Evolutionary conservation across 2,329 filamentous ascomycete genomes (phyloP), one percentile per base, ranked within the genome.

Genomic region (Aspergillus quadricinctus): DNA sequence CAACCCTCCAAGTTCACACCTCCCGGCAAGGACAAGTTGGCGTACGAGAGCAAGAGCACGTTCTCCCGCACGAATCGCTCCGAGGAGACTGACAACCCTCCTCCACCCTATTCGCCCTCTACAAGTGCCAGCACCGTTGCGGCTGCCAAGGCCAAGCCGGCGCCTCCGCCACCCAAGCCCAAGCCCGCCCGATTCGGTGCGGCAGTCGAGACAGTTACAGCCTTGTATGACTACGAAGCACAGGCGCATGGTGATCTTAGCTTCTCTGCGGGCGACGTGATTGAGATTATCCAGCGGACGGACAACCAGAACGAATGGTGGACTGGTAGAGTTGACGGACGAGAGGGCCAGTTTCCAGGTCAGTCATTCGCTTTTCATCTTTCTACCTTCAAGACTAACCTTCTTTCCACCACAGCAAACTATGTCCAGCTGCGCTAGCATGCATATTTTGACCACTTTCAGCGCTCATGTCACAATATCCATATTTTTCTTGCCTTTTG

Each of bases 291-390:
- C 2, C 82, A 81, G 58, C 83, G 90, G 64, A 96, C 91, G n/a
- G 81, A 83, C 60, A 97, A 96, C 67, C 87, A 90, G 52, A 97
- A 99, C 65, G 94, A 99, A 75, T 99, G 94, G 94, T 99, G 94
- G 94, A 87, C 82, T 8, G 94, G 94, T 40, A 89, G 85, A 70
- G 71, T 96, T 53, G 81, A 88, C 57, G 91, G 89, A 50, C 88
- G 88, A 75, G 80, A 89, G 69, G 94, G 94, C 27, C 93, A 97
- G 70, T 99, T 99, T 73, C 94, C 94, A 77, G 94, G 94, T 96
- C 81, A 71, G 85, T 75, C 43, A 25, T 5, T 17, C 17, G 29
- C 7, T 2, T 5, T 19, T 23, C 21, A 2, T 14, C 23, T 21
- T 14, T 14, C 21, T 17, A 7, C 2, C 23, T 7, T 11, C 3